These are phyloP conservation scores for Hypoxylon perforatum DNA, from an alignment of 495 filamentous ascomycete species.

Conservation along the genomic window DNA sequence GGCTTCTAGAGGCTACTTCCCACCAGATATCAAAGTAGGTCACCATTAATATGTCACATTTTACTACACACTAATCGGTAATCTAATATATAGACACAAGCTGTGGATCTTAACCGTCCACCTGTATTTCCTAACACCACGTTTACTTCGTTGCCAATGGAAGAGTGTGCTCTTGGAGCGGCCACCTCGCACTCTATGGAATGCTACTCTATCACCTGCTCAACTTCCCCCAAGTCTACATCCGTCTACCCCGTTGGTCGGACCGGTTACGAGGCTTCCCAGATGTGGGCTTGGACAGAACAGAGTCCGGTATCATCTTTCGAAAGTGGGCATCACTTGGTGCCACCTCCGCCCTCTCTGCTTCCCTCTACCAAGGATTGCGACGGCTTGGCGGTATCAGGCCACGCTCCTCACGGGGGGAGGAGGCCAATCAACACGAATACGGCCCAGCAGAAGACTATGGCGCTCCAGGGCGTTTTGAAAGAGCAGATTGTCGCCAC, in stretches of 20 bases:
- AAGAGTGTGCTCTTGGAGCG: not conserved
- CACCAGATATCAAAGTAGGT: not conserved
- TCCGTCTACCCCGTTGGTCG: constrained; percentile 1
- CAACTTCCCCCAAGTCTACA: not conserved
- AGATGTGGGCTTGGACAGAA: constrained; percentile 4
- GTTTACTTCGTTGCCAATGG: constrained; percentile 1
- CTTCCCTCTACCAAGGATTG: constrained; percentile 5
- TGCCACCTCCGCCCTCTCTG: not conserved
- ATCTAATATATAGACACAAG: not conserved
- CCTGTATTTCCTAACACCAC: constrained; percentile 1
- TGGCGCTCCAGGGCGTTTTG: constrained; percentile 44
- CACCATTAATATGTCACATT: not conserved
- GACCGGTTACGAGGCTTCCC: not conserved
- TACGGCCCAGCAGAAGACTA: constrained; percentile 45
- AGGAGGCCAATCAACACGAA: too few species aligned
- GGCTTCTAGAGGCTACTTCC: constrained; percentile 1
- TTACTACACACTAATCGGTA: not conserved
- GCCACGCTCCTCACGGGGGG: too few species aligned
- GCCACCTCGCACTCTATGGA: not conserved
- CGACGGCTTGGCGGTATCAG: not conserved
- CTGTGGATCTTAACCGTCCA: constrained; percentile 2
- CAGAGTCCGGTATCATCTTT: constrained; percentile 2
- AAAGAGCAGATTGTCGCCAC: constrained; percentile 38
- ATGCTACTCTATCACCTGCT: not conserved
- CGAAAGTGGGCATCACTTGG: not conserved